These are phyloP conservation scores for Parastagonospora nodorum DNA, from an alignment of 2,329 filamentous ascomycete genomes.

Conservation along the genomic window DNA sequence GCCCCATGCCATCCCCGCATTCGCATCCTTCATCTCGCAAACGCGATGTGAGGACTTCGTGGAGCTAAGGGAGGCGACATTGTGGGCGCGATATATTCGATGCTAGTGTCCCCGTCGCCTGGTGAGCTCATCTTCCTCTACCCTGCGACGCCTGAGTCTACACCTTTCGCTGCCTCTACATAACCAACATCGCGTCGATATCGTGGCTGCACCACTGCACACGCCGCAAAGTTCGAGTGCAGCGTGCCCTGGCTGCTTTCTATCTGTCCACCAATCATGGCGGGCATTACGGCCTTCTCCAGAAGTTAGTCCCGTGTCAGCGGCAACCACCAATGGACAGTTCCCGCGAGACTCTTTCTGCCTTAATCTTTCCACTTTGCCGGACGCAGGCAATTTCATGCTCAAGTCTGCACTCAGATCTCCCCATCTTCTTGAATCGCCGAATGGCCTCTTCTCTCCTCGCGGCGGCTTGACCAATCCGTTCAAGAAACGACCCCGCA, in stretches of 20 bases:
- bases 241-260: slow-evolving; percentile 32
- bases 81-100: slow-evolving; percentile 27
- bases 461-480: slow-evolving; percentile 32
- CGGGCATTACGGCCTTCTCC: slow-evolving; percentile 46
- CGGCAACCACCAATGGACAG: slow-evolving; percentile 46
- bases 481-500: slow-evolving; percentile 47
- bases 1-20: slow-evolving; percentile 43
- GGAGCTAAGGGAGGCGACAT: slow-evolving; percentile 29
- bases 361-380: slow-evolving; percentile 47
- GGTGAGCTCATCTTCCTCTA: not conserved
- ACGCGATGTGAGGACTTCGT: slow-evolving; percentile 22
- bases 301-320: slow-evolving; percentile 51
- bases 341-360: slow-evolving; percentile 47
- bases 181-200: slow-evolving; percentile 16
- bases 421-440: slow-evolving; percentile 46
- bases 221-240: slow-evolving; percentile 36
- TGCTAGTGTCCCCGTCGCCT: slow-evolving; percentile 15
- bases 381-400: slow-evolving; percentile 44
- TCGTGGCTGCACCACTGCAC: slow-evolving; percentile 32
- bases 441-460: slow-evolving; percentile 41
- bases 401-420: slow-evolving; percentile 46
- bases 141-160: slow-evolving; percentile 4
- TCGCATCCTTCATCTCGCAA: slow-evolving; percentile 38
- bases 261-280: slow-evolving; percentile 47
- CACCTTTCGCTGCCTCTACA: slow-evolving; percentile 9